Base-by-base conservation (phyloP, 192 early-diverging fungal species). In the Entomortierella lignicola region DNA sequence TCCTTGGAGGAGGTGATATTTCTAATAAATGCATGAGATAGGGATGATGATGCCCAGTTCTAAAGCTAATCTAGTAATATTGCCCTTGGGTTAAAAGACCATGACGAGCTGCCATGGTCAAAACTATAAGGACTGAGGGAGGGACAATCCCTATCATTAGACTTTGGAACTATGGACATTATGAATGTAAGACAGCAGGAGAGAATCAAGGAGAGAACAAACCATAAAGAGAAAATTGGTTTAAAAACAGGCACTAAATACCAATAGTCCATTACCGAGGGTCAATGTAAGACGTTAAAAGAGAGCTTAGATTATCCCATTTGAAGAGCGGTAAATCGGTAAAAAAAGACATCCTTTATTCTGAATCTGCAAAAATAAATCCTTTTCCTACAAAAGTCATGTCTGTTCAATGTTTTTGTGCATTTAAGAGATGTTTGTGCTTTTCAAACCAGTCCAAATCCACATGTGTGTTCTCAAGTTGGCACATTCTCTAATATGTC, bases 291-390 rank as follows among this genome's bases (percentile, higher is more conserved):
- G n/a, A n/a, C n/a, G n/a, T n/a, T n/a, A n/a, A n/a, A n/a, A n/a
- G n/a, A n/a, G n/a, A n/a, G n/a, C n/a, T n/a, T n/a, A n/a, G n/a
- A n/a, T n/a, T n/a, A n/a, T n/a, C n/a, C n/a, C n/a, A n/a, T n/a
- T n/a, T n/a, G n/a, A n/a, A n/a, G n/a, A n/a, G n/a, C n/a, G n/a
- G n/a, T n/a, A n/a, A n/a, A n/a, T n/a, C n/a, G n/a, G n/a, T n/a
- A n/a, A n/a, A n/a, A n/a, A n/a, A n/a, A n/a, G n/a, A n/a, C n/a
- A n/a, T n/a, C n/a, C n/a, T n/a, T n/a, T n/a, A n/a, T n/a, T n/a
- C n/a, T n/a, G n/a, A n/a, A n/a, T n/a, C n/a, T n/a, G n/a, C 54
- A 55, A 55, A 37, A 37, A 37, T 37, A 37, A 47, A 47, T 15
- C 39, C 39, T 13, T 42, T 10, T 10, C 39, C 13, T 42, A 13